phyloP scores from a whole-genome alignment of 1,284 basidiomycete genomes.

The Anthracocystis walkeri region DNA sequence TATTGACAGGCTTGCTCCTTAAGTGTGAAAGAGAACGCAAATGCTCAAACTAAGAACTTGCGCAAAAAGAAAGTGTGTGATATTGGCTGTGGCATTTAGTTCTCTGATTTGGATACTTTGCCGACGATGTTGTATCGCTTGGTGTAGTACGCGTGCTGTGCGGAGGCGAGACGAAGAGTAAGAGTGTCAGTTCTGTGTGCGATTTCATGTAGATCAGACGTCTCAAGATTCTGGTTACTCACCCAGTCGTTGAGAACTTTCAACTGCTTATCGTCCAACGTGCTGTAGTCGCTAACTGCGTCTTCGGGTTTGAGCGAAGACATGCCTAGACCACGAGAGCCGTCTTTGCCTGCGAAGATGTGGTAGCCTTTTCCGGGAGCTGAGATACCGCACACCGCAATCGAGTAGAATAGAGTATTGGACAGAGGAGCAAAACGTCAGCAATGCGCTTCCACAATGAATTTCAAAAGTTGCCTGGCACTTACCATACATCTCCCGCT shows the following conservation, averaged over 20 bases:
- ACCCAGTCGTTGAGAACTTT: slow-evolving; percentile 91
- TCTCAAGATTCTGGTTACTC: slow-evolving; percentile 7
- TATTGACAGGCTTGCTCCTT: slow-evolving; percentile 58
- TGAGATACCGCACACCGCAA: background rate
- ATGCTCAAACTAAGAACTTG: background rate
- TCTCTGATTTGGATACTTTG: slow-evolving; percentile 46
- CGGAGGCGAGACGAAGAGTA: background rate
- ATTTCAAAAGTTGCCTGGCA: slow-evolving; percentile 54
- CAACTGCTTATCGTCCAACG: slow-evolving; percentile 79
- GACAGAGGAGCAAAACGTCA: background rate
- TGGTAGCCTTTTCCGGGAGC: slow-evolving; percentile 66
- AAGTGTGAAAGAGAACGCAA: background rate
- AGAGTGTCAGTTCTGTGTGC: background rate
- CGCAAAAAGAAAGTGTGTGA: background rate
- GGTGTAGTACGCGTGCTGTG: slow-evolving; percentile 64
- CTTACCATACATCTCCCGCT: slow-evolving; percentile 83
- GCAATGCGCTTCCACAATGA: background rate
- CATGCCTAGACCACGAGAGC: slow-evolving; percentile 72
- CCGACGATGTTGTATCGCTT: slow-evolving; percentile 69
- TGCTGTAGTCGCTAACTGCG: slow-evolving; percentile 87
- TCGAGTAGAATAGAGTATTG: background rate
- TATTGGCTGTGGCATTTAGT: background rate
- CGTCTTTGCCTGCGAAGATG: slow-evolving; percentile 86
- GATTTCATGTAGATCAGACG: background rate
- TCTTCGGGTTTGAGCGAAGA: slow-evolving; percentile 89